Base-by-base conservation (phyloP, 257 asterid species). In the Prunella vulgaris region DNA sequence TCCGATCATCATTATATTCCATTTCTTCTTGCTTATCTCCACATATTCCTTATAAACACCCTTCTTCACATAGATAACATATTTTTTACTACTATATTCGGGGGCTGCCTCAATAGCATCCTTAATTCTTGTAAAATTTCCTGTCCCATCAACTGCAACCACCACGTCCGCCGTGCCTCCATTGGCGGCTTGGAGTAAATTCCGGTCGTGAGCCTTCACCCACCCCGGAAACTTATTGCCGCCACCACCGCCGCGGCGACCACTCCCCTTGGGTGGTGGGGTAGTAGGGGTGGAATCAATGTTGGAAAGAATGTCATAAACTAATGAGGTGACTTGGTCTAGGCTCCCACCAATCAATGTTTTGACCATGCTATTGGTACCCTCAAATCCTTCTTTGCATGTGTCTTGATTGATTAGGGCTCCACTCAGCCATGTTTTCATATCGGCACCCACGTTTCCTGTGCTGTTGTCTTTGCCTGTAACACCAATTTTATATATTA, bases 11-110 rank as follows among this genome's bases (percentile, higher is more conserved):
- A 84, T 79, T 21, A 88, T 75, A 51, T 84, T 86, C 88, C 84
- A 77, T 67, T 86, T 86, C 71, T 83, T 78, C 82, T 84, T 86
- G 0, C 78, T 24, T 4, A 88, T 81, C 69, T 80, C 83, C 59
- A 88, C 88, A 66, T 88, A 81, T 20, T 88, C 95, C 42, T 67
- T 77, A 40, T 88, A 88, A 17, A 88, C 81, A 0, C 93, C 95
- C 65, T 42, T 77, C 81, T 86, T 88, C 0, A 88, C 30, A 60
- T 84, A 76, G n/a, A 88, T 79, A 7, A 88, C 84, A 62, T 68
- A 84, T 40, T 84, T 77, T 28, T 8, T 70, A 0, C 32, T 20
- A 28, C 84, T 77, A 1, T 49, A 20, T 3, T 81, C 76, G 0
- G 93, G 93, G 0, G 84, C 90, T 0, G 84, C 79, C 8, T 7